Evolutionary conservation across 2,329 filamentous ascomycete species (phyloP).

Genomic region (Fusarium decemcellulare): DNA sequence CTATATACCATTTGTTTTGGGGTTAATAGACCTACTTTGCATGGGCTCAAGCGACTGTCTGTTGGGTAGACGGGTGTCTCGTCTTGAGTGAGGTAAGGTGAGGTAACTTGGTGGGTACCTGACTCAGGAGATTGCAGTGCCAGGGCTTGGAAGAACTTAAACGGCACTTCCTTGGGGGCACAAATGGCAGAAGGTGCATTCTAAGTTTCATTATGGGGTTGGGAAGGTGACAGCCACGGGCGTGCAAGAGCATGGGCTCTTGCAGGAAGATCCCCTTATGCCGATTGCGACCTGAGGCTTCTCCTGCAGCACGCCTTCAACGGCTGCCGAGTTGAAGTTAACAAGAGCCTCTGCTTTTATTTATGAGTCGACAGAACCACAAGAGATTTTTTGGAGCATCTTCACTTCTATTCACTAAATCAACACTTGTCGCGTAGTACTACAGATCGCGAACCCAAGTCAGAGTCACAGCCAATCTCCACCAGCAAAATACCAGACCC

Average conservation of each 20-base stretch:
- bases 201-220: not conserved
- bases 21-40: constrained; percentile 4
- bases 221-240: constrained; percentile 1
- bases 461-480: not conserved
- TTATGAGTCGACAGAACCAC: not conserved
- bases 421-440: not conserved
- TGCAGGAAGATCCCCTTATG: not conserved
- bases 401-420: constrained; percentile 10
- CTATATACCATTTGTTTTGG: constrained; percentile 34
- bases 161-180: no score
- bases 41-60: not conserved
- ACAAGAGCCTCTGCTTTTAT: not conserved
- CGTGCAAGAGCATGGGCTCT: not conserved
- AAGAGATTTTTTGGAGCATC: not conserved
- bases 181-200: constrained; percentile 3
- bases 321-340: not conserved
- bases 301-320: not conserved
- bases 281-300: not conserved
- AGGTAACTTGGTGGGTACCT: not conserved
- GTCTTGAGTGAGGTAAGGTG: no score
- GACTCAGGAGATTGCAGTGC: not conserved
- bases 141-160: no score
- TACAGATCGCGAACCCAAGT: not conserved
- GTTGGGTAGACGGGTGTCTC: not conserved
- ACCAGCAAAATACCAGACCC: not conserved